These are phyloP conservation scores for Rosa chinensis DNA, from an alignment of 306 rosid species.

Conservation along the genomic window DNA sequence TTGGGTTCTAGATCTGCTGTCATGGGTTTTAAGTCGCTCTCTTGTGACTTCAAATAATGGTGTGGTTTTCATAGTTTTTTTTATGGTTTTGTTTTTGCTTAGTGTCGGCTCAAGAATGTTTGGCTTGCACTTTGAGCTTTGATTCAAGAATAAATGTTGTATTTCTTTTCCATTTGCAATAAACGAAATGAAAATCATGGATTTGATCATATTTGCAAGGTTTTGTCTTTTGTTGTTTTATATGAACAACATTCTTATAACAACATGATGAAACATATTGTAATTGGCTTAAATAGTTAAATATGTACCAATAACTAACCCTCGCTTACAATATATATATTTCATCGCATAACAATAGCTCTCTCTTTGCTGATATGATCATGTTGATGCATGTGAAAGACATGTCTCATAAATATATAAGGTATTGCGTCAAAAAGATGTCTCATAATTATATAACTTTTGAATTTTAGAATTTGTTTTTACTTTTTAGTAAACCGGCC, in stretches of 20 bases:
- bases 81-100: background rate
- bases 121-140: background rate
- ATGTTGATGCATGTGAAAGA: too few relatives aligned
- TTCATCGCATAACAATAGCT: background rate
- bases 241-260: background rate
- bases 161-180: background rate
- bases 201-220: background rate
- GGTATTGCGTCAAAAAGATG: too few relatives aligned
- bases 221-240: background rate
- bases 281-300: too few relatives aligned
- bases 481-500: too few relatives aligned
- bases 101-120: background rate
- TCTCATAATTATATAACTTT: too few relatives aligned
- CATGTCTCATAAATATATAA: too few relatives aligned
- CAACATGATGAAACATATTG: background rate
- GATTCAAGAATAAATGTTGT: slow-evolving; percentile 6
- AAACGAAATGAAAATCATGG: background rate
- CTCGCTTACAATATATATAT: too few relatives aligned
- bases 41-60: background rate
- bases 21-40: background rate
- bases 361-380: too few relatives aligned
- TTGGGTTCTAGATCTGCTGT: background rate
- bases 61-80: background rate
- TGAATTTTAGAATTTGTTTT: background rate
- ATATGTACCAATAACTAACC: too few relatives aligned